Percentiles rank a stretch among this genome's conserved stretches.
These are phyloP conservation scores for Naegleria fowleri DNA, from an alignment of 208 protist species.

Conservation along the genomic window DNA sequence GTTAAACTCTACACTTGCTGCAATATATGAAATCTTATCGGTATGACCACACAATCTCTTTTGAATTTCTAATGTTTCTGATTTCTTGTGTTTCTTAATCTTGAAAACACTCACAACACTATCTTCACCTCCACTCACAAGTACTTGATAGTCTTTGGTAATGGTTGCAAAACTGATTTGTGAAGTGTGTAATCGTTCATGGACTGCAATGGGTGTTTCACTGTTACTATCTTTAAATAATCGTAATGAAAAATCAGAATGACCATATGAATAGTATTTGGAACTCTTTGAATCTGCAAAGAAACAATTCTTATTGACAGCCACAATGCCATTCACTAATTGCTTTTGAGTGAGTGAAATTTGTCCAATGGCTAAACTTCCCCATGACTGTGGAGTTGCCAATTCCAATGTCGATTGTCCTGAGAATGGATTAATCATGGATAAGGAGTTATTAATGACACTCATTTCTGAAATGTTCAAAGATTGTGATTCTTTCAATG, in stretches of 20 bases:
- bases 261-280: conserved; percentile 11
- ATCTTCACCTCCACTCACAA: conserved; percentile 6
- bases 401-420: neutral
- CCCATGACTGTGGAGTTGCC: neutral
- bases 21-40: conserved; percentile 21
- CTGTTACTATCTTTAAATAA: neutral
- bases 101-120: neutral
- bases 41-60: conserved; percentile 31
- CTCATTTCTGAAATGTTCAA: neutral
- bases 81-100: neutral
- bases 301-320: neutral
- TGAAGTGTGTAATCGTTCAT: conserved; percentile 10
- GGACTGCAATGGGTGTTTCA: neutral
- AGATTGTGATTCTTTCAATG: neutral
- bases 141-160: neutral
- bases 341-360: neutral
- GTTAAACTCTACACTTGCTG: neutral
- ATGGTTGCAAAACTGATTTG: conserved; percentile 2
- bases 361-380: neutral
- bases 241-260: neutral
- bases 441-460: neutral
- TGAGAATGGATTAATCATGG: neutral
- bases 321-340: neutral
- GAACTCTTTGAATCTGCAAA: neutral
- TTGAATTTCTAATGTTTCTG: neutral